These are phyloP conservation scores for Tolypocladium cylindrosporum DNA, from an alignment of 2,329 filamentous ascomycete genomes.

Conservation along the genomic window DNA sequence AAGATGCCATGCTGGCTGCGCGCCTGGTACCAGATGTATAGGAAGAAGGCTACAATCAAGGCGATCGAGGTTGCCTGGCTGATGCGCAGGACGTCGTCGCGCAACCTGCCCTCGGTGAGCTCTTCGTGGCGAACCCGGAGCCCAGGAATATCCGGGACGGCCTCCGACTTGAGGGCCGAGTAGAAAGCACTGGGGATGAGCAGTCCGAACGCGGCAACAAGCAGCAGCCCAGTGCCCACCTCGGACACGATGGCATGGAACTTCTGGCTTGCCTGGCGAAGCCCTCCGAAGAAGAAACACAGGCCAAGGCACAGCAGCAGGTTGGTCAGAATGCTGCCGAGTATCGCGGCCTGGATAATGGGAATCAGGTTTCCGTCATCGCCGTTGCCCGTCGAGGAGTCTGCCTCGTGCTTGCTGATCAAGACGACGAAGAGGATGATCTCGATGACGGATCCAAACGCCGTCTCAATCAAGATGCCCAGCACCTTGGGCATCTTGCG, in stretches of 20 bases:
- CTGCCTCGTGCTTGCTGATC: slow-evolving; percentile 25
- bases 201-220: slow-evolving; percentile 30
- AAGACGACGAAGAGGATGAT: slow-evolving; percentile 59
- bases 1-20: slow-evolving; percentile 55
- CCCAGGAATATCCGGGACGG: too few species aligned
- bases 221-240: slow-evolving; percentile 45
- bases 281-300: slow-evolving; percentile 57
- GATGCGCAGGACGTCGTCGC: too few species aligned
- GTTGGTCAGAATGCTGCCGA: slow-evolving; percentile 58
- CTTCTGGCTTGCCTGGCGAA: slow-evolving; percentile 47
- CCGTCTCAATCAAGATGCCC: slow-evolving; percentile 37
- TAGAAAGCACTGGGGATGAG: slow-evolving; percentile 25
- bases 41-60: too few species aligned
- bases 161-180: slow-evolving; percentile 19
- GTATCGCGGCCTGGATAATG: slow-evolving; percentile 59
- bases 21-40: slow-evolving; percentile 39
- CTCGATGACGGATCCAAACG: slow-evolving; percentile 42
- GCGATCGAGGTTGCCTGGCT: too few species aligned
- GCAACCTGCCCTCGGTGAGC: too few species aligned
- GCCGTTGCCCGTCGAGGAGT: slow-evolving; percentile 10
- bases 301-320: slow-evolving; percentile 55
- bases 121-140: too few species aligned
- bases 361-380: slow-evolving; percentile 30
- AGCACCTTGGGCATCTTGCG: slow-evolving; percentile 56
- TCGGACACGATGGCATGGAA: slow-evolving; percentile 61